Conservation (phyloP, 371 early-diverging fungal genomes). For the Batrachochytrium dendrobatidis region DNA sequence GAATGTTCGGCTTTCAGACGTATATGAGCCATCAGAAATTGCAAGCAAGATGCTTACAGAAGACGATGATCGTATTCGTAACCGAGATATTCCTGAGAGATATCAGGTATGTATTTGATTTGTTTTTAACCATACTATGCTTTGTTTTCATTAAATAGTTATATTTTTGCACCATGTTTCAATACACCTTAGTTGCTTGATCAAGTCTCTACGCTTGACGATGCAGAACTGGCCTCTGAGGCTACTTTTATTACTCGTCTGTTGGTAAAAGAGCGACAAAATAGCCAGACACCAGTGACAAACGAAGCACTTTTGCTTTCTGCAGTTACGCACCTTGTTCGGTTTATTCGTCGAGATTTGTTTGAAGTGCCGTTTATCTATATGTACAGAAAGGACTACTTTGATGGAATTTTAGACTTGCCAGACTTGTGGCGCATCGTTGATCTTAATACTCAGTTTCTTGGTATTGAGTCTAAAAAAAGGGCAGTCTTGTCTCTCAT, state of each 20-base stretch:
- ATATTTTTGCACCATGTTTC: conserved; percentile 26
- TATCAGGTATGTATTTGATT: conserved; percentile 52
- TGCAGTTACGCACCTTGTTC: conserved; percentile 47
- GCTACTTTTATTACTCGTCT: conserved; percentile 13
- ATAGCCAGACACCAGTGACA: conserved; percentile 4
- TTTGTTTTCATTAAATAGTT: conserved; percentile 17
- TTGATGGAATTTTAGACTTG: conserved; percentile 34
- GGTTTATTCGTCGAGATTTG: conserved; percentile 63
- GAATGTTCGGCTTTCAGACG: conserved; percentile 34
- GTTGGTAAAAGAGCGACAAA: conserved; percentile 1
- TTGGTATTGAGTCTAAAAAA: conserved; percentile 45
- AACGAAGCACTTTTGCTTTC: conserved; percentile 1
- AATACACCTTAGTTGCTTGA: conserved; percentile 12
- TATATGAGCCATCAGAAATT: conserved; percentile 86
- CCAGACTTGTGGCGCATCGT: conserved; percentile 79
- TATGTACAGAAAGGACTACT: conserved; percentile 75
- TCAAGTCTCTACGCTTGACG: conserved; percentile 13
- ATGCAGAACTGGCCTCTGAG: conserved; percentile 17
- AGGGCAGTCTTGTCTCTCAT: conserved; percentile 11
- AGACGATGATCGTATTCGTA: conserved; percentile 80
- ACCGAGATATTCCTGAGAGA: conserved; percentile 87
- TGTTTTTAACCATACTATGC: neutral
- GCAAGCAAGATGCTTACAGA: conserved; percentile 85
- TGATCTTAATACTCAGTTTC: conserved; percentile 64
- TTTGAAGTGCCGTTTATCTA: conserved; percentile 90